These are phyloP conservation scores for Arabidopsis suecica DNA, from an alignment of 345 rosid species.

Conservation along the genomic window DNA sequence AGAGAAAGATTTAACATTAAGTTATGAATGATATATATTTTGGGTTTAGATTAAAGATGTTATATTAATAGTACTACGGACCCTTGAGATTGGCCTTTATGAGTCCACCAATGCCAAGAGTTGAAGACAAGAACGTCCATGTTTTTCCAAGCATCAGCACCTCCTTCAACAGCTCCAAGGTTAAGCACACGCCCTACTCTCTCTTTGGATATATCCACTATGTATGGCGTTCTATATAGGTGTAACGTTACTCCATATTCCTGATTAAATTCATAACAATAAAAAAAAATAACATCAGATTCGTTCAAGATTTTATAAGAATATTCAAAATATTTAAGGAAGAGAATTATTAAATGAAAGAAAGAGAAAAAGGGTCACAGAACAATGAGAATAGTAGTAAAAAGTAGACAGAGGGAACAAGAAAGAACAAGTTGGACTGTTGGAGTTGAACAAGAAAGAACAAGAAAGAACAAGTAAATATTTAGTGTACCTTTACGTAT, in stretches of 20 bases:
- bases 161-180: constrained; percentile 67
- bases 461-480: constrained; percentile 20
- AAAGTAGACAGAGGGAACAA: constrained; percentile 34
- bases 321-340: neutral
- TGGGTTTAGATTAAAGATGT: constrained; percentile 10
- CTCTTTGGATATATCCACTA: constrained; percentile 77
- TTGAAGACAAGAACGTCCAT: constrained; percentile 91
- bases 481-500: constrained; percentile 42
- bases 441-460: neutral
- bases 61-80: constrained; percentile 42
- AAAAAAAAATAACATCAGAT: neutral
- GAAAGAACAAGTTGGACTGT: neutral
- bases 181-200: constrained; percentile 65
- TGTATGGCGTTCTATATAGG: constrained; percentile 78
- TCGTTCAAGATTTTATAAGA: constrained; percentile 2
- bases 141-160: constrained; percentile 65
- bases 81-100: constrained; percentile 73
- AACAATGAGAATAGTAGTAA: constrained; percentile 36
- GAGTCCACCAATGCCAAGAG: constrained; percentile 99
- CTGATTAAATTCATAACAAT: constrained; percentile 44
- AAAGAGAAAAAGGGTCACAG: neutral
- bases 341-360: constrained; percentile 10
- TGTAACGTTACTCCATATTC: constrained; percentile 71
- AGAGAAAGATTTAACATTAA: neutral
- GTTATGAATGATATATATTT: neutral